Evolutionary conservation across 495 filamentous ascomycete species (phyloP), one percentile per base, ranked within the genome.

Genomic region (Lophium mytilinum): DNA sequence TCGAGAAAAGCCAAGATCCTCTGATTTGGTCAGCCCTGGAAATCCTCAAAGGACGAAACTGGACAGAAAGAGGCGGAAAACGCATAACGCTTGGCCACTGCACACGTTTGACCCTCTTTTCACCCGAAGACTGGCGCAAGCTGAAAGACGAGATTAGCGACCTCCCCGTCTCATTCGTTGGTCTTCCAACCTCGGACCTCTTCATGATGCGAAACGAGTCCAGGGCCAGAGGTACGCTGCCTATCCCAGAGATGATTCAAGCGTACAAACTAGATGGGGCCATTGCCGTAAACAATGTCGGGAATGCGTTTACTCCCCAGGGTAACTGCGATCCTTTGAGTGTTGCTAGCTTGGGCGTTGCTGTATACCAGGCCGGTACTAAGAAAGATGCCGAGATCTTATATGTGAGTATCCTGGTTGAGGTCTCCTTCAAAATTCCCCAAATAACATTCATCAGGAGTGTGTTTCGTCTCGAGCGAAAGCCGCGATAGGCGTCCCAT

Each of bases 281-380:
- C 9, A 74, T 89, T 1, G 80, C 83, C 0, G 75, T 89, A n/a
- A 88, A 89, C 60, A 90, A 90, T 58, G 80, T 89, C 15, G 86
- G 85, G 1, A 89, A 90, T 68, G 82, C 86, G 0, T 89, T 90
- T 60, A 88, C 87, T 9, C 87, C 86, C 0, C 82, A 84, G 59
- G 87, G 86, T 0, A 80, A 72, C n/a, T 80, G 76, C n/a, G 87
- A 89, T 69, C 85, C 86, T 1, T 58, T 90, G 52, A 72, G 72
- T 15, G 63, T 88, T 47, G 84, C 84, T 39, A 82, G 79, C 45
- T 64, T 83, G 45, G 78, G 80, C 6, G 84, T 89, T 4, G 84
- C 82, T 0, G 54, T 88, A 3, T 90, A 89, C 61, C 83, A 87
- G 50, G 80, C 81, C 2, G 87, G 84, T 0, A 83, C 79, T 4